Evolutionary conservation across 139 green algal species (phyloP).

Genomic region (Chlamydomonas schloesseri): DNA sequence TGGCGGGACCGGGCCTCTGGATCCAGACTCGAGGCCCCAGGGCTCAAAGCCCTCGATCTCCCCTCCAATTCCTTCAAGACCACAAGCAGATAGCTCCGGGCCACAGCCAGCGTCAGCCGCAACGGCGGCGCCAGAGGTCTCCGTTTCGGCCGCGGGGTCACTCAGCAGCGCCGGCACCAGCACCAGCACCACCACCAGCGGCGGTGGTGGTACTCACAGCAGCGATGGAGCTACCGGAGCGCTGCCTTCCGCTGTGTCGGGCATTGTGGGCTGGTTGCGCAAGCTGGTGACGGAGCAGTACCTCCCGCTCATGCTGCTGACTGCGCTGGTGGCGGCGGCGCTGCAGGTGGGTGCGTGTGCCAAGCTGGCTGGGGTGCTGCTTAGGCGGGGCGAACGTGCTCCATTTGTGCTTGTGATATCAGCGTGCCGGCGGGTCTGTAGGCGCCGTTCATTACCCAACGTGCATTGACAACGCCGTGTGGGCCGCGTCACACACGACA

Average conservation of each 20-base stretch:
- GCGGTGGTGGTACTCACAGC: neutral
- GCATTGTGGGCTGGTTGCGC: neutral
- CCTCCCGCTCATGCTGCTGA: conserved; percentile 47
- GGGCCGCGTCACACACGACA: no score
- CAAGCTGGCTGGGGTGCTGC: neutral
- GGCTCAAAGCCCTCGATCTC: no score
- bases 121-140: neutral
- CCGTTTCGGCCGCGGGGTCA: no score
- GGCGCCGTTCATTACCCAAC: neutral
- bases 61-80: no score
- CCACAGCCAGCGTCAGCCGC: neutral
- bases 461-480: neutral
- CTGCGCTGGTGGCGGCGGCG: conserved; percentile 36
- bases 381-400: no score
- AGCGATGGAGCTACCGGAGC: no score
- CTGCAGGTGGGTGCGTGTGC: neutral
- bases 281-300: conserved; percentile 40
- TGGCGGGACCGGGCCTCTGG: no score
- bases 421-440: no score
- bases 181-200: neutral
- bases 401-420: no score
- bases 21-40: no score
- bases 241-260: neutral
- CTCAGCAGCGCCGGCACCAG: neutral
- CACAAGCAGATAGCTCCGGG: no score